A percentile compares a stretch with the other conserved stretches of the same genome.
Evolutionary conservation across 176 grass and related monocot species (phyloP).

Genomic region (Thinopyrum elongatum): DNA sequence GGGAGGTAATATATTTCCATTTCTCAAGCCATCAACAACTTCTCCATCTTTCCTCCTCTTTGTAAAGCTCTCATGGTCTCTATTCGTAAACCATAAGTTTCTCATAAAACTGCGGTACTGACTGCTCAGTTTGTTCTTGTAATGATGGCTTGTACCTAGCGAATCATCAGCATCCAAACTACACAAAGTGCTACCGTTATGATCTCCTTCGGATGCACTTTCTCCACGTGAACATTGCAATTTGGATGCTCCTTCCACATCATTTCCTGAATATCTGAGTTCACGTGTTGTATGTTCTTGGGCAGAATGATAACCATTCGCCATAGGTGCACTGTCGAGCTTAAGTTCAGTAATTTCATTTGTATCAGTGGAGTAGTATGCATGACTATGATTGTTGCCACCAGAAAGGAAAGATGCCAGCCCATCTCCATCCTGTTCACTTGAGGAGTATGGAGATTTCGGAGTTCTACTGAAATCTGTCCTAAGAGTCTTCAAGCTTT

Average conservation of each 20-base stretch:
- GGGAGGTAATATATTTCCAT: conserved; percentile 33
- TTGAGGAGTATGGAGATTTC: conserved; percentile 57
- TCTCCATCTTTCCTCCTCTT: conserved; percentile 91
- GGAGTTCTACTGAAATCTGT: conserved; percentile 44
- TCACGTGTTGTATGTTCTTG: conserved; percentile 31
- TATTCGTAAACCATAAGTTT: conserved; percentile 64
- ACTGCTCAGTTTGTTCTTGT: conserved; percentile 43
- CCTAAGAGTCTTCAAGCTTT: conserved; percentile 43
- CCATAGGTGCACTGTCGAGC: conserved; percentile 32
- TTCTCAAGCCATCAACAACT: conserved; percentile 35
- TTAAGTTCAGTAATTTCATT: conserved; percentile 70
- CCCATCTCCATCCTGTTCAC: conserved; percentile 58
- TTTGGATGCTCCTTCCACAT: conserved; percentile 32
- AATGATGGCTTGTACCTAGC: conserved; percentile 25
- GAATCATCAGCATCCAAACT: conserved; percentile 51
- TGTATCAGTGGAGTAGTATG: conserved; percentile 33
- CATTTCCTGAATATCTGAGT: conserved; percentile 38
- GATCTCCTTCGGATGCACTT: conserved; percentile 14
- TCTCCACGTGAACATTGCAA: conserved; percentile 21
- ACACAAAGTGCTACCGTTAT: conserved; percentile 16
- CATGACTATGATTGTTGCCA: conserved; percentile 19
- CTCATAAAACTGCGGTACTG: conserved; percentile 51
- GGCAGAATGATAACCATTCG: conserved; percentile 38
- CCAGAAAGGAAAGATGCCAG: conserved; percentile 78
- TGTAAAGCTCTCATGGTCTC: conserved; percentile 57